Percentiles rank a stretch among this genome's conserved stretches.
phyloP scores from a whole-genome alignment of 306 rosid genomes.

The Malus orientalis region DNA sequence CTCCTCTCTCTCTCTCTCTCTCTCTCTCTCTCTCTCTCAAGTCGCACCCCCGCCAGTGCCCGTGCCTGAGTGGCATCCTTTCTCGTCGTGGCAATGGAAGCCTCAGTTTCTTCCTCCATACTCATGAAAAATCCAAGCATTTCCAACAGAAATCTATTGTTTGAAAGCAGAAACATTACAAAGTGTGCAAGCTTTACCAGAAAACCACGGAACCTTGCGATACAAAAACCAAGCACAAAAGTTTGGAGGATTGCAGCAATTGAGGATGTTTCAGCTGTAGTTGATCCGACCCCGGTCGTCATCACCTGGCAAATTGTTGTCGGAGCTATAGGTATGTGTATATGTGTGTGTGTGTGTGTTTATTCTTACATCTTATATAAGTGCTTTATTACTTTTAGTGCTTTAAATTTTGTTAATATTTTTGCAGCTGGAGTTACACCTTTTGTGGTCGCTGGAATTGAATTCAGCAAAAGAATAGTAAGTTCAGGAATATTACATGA shows the following conservation, averaged over 20 bases:
- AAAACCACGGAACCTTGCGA: background rate
- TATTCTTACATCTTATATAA: no score
- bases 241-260: conserved; percentile 11
- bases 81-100: conserved; percentile 24
- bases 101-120: conserved; percentile 16
- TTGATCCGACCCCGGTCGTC: conserved; percentile 10
- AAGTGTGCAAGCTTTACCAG: background rate
- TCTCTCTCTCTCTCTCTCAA: background rate
- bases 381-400: no score
- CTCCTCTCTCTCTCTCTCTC: background rate
- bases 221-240: conserved; percentile 9
- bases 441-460: conserved; percentile 88
- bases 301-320: conserved; percentile 43
- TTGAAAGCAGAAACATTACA: background rate
- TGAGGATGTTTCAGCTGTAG: conserved; percentile 6
- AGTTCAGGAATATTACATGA: conserved; percentile 8
- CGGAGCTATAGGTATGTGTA: conserved; percentile 27
- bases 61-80: no score
- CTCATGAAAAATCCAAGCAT: background rate
- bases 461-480: conserved; percentile 89
- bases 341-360: no score
- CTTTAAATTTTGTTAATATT: background rate
- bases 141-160: background rate
- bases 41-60: background rate
- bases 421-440: conserved; percentile 76